Conservation (phyloP, 1,284 basidiomycete species). For the Melampsora americana region DNA sequence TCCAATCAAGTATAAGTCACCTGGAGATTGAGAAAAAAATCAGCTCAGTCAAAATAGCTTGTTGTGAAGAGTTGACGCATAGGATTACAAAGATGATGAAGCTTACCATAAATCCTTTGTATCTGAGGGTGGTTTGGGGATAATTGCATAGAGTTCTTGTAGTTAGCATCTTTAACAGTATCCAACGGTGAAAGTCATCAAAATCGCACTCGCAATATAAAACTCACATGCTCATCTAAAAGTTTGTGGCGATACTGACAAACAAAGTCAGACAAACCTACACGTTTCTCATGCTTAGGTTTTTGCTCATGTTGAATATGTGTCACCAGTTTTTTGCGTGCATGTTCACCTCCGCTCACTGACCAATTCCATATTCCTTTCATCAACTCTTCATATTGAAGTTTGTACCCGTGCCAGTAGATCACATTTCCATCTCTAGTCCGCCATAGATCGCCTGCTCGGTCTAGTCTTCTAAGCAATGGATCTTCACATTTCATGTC, state of each 20-base stretch:
- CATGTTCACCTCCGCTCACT: constrained; percentile 18
- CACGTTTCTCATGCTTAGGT: constrained; percentile 28
- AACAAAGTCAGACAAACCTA: constrained; percentile 29
- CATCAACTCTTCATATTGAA: constrained; percentile 17
- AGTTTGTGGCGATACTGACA: constrained; percentile 28
- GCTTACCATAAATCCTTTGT: constrained; percentile 33
- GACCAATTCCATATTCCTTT: constrained; percentile 32
- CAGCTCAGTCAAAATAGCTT: too few relatives aligned
- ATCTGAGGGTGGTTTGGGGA: background rate
- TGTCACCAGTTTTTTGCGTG: constrained; percentile 16
- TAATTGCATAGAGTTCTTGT: too few relatives aligned
- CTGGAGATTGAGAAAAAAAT: background rate
- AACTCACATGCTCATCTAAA: constrained; percentile 28
- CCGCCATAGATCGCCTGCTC: constrained; percentile 22
- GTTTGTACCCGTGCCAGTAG: constrained; percentile 28
- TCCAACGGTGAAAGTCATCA: too few relatives aligned
- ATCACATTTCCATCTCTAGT: constrained; percentile 19
- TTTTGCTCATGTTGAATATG: background rate
- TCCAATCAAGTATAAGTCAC: constrained; percentile 30
- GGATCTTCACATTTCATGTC: background rate
- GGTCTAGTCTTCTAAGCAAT: constrained; percentile 9
- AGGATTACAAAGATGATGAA: background rate
- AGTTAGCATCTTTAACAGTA: too few relatives aligned
- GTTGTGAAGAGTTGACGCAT: background rate
- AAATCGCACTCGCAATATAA: background rate